Conservation (phyloP, 1,284 basidiomycete species). For the Ustilago vetiveriae region DNA sequence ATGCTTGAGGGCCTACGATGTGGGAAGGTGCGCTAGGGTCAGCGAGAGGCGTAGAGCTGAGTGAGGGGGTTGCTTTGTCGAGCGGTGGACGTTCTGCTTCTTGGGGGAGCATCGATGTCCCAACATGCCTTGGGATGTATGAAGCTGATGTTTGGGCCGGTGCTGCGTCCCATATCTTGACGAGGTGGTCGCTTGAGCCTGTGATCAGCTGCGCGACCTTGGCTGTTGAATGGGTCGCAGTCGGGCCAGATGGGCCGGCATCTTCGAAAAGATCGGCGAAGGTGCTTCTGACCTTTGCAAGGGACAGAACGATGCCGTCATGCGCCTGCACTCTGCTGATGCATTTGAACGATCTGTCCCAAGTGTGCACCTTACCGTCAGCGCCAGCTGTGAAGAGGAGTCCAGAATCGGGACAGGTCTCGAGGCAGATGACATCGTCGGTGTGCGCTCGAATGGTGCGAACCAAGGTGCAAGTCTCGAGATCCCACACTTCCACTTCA, state of each 20-base stretch:
- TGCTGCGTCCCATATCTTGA: slow-evolving; percentile 60
- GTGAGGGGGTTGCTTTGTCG: slow-evolving; percentile 3
- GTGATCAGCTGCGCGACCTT: slow-evolving; percentile 44
- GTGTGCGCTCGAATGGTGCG: slow-evolving; percentile 86
- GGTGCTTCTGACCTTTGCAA: slow-evolving; percentile 20
- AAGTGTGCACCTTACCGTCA: slow-evolving; percentile 53
- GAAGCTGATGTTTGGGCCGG: background rate
- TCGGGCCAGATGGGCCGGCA: background rate
- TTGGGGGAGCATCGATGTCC: slow-evolving; percentile 4
- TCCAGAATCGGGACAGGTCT: slow-evolving; percentile 61
- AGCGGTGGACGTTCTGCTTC: slow-evolving; percentile 25
- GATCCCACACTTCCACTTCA: slow-evolving; percentile 85
- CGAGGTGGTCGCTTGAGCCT: slow-evolving; percentile 51
- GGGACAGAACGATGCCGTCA: slow-evolving; percentile 31
- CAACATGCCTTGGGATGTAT: background rate
- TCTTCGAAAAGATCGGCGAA: too few species aligned
- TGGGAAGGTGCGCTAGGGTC: background rate
- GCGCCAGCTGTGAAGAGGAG: slow-evolving; percentile 55
- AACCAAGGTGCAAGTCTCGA: slow-evolving; percentile 86
- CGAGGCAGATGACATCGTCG: slow-evolving; percentile 67
- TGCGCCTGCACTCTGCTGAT: slow-evolving; percentile 59
- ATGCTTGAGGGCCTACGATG: slow-evolving; percentile 7
- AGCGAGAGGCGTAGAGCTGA: slow-evolving; percentile 13
- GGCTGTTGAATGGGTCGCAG: background rate
- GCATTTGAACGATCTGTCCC: slow-evolving; percentile 51